Evolutionary conservation across 2,329 filamentous ascomycete species (phyloP), one percentile per base, ranked within the genome.

Genomic region (Xylariaceae sp.): DNA sequence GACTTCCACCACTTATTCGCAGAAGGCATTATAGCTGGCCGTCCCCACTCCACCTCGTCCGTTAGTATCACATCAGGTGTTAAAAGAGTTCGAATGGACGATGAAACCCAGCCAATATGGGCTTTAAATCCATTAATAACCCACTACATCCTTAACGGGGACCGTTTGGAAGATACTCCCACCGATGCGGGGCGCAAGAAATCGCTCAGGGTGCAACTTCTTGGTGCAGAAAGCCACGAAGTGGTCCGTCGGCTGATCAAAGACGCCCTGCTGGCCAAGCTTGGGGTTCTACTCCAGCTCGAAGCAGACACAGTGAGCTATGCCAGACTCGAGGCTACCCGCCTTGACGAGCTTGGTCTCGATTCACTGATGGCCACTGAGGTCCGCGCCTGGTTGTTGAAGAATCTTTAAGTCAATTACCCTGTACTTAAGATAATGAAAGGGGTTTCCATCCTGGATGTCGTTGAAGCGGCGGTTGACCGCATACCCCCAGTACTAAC

Each of bases 1-100:
- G 61, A 64, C 14, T 44, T 65, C 12, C 58, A 60, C 37, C 50
- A 57, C 5, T 33, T 57, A 13, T 59, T 67, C 21, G 59, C 61
- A 1, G 60, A 67, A 36, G 57, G 56, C 1, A 52, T 67, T 6
- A 19, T 59, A 1, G 47, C 52, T 18, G 57, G 60, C n/a, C 15
- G 45, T 31, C 12, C 17, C 21, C 13, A 18, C 14, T 32, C 24
- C 3, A 25, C 12, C 18, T 21, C 26, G 3, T 19, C 18, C 18
- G 9, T 21, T 9, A 25, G 23, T 17, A 19, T 32, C 19, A 19
- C 19, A n/a, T n/a, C n/a, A n/a, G n/a, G n/a, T n/a, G n/a, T n/a
- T n/a, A n/a, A n/a, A n/a, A 5, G 5, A 19, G 6, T 12, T 9
- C 11, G 15, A 31, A n/a, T 19, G 19, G 16, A 4, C 29, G n/a